A percentile compares a stretch with the other conserved stretches of the same genome.
These are phyloP conservation scores for Tinospora cordifolia DNA, from an alignment of 164 flowering plant genomes.

Conservation along the genomic window DNA sequence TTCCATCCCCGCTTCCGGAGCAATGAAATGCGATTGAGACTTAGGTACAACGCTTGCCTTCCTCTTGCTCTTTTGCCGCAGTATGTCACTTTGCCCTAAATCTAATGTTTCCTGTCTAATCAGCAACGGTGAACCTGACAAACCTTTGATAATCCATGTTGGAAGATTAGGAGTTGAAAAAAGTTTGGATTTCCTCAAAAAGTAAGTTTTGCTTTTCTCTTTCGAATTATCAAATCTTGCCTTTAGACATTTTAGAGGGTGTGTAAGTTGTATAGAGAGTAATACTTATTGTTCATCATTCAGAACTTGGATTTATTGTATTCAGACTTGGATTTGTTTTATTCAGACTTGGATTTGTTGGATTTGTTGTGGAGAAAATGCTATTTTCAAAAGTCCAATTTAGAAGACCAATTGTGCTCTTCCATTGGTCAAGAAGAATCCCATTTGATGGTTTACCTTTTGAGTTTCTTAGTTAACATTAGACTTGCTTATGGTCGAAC, in stretches of 20 bases:
- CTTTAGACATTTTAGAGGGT: background rate
- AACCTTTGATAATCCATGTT: slow-evolving; percentile 82
- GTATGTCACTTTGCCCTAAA: background rate
- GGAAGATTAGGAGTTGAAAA: slow-evolving; percentile 96
- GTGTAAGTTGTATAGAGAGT: background rate
- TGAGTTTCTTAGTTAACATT: background rate
- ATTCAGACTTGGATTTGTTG: background rate
- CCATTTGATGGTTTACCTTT: background rate
- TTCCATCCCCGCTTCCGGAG: slow-evolving; percentile 72
- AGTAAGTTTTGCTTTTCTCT: slow-evolving; percentile 33
- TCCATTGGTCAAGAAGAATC: background rate
- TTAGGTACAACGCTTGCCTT: slow-evolving; percentile 38
- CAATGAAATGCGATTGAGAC: slow-evolving; percentile 66
- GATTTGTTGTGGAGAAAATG: background rate
- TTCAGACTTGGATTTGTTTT: background rate
- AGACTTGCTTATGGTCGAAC: background rate
- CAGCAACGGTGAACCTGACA: slow-evolving; percentile 90
- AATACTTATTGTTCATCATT: background rate
- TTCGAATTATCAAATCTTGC: background rate
- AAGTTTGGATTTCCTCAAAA: slow-evolving; percentile 87
- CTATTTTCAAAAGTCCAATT: background rate
- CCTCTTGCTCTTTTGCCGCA: slow-evolving; percentile 3
- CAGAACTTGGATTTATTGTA: background rate
- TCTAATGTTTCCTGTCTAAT: slow-evolving; percentile 8
- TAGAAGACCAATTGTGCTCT: background rate